phyloP scores from a whole-genome alignment of 306 rosid genomes.

The Gastrolobium villosum region DNA sequence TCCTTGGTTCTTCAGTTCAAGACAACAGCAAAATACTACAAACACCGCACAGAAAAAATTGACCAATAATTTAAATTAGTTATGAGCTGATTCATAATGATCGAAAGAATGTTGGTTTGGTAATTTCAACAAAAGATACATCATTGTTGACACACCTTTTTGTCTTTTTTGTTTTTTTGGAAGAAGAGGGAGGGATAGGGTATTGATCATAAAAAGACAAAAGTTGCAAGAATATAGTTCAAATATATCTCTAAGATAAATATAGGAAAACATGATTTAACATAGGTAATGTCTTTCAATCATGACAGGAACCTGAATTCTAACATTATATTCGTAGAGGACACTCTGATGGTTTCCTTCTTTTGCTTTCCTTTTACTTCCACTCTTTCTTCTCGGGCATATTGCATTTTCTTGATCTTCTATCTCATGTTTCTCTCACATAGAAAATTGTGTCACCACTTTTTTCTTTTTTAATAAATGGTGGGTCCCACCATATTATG shows the following conservation, averaged over 20 bases:
- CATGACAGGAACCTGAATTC: not conserved
- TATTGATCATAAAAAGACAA: not conserved
- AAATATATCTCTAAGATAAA: not conserved
- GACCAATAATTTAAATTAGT: not conserved
- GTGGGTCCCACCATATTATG: too few relatives aligned
- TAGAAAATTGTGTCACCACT: too few relatives aligned
- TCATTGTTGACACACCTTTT: not conserved
- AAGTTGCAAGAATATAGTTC: not conserved
- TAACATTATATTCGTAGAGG: too few relatives aligned
- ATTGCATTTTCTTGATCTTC: constrained; percentile 21
- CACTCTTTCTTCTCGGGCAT: not conserved
- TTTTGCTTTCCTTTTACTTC: not conserved
- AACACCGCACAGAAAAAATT: too few relatives aligned
- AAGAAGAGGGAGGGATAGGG: too few relatives aligned
- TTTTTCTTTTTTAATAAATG: too few relatives aligned
- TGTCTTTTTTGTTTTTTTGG: not conserved
- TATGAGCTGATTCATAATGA: not conserved
- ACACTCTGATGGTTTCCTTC: not conserved
- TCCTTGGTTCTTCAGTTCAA: not conserved
- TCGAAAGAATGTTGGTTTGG: not conserved
- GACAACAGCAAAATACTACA: not conserved
- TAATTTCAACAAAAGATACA: not conserved
- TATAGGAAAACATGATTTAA: too few relatives aligned
- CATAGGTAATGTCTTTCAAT: not conserved
- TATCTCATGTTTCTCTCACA: too few relatives aligned